Conservation (phyloP, 2,329 filamentous ascomycete species). For the Xylariales sp. region DNA sequence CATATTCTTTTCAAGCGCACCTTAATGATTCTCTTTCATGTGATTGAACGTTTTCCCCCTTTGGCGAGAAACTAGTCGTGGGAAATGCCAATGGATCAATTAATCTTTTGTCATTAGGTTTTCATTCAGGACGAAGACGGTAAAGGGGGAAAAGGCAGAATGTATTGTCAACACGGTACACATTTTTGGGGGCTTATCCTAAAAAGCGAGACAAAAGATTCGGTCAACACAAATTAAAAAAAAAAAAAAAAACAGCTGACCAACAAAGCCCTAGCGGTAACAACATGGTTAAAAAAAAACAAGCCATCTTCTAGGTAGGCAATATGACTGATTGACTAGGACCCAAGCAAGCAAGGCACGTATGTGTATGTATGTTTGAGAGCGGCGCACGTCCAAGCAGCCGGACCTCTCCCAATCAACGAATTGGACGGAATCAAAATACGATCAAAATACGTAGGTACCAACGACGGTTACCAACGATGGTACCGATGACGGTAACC, state of each 20-base stretch:
- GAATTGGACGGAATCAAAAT: no score
- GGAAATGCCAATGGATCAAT: neutral
- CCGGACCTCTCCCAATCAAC: constrained; percentile 14
- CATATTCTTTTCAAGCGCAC: constrained; percentile 21
- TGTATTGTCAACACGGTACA: constrained; percentile 1
- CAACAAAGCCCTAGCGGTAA: neutral
- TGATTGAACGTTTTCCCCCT: neutral
- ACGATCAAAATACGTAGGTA: neutral
- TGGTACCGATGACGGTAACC: no score
- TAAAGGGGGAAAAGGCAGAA: constrained; percentile 12
- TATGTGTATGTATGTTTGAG: constrained; percentile 26
- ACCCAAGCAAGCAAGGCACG: constrained; percentile 31
- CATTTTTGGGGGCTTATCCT: constrained; percentile 4
- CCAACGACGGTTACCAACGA: neutral
- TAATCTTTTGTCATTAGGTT: constrained; percentile 4
- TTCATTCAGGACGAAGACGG: constrained; percentile 11
- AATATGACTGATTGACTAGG: constrained; percentile 1
- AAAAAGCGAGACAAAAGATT: constrained; percentile 7
- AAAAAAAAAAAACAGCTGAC: constrained; percentile 1
- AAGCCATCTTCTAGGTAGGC: neutral
- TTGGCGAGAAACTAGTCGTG: neutral
- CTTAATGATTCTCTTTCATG: constrained; percentile 2
- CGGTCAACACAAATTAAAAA: neutral
- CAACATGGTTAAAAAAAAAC: neutral
- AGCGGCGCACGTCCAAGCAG: constrained; percentile 3